Percentiles rank a stretch among this genome's conserved stretches.
These are phyloP conservation scores for Ascobolus immersus DNA, from an alignment of 495 filamentous ascomycete species.

Conservation along the genomic window DNA sequence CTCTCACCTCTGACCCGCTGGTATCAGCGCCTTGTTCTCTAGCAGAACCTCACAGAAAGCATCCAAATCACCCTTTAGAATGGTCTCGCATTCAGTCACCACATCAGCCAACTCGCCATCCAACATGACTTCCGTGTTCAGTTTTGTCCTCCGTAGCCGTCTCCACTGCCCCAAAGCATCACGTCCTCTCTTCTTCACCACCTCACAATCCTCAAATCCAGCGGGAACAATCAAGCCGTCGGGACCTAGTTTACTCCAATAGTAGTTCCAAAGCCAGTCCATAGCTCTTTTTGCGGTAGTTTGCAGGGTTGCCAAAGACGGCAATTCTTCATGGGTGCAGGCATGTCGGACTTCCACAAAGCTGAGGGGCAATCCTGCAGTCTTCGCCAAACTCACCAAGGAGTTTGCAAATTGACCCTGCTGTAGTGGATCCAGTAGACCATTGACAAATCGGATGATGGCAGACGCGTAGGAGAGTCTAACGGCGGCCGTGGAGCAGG, in stretches of 20 bases:
- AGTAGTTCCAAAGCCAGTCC: constrained; percentile 50
- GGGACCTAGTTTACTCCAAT: no score
- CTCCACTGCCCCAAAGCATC: no score
- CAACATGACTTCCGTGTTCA: no score
- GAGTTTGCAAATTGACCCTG: constrained; percentile 39
- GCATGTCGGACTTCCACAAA: constrained; percentile 83
- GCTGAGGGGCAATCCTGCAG: constrained; percentile 48
- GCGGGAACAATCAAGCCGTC: no score
- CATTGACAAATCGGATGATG: constrained; percentile 51
- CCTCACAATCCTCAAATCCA: no score
- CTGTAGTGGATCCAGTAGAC: constrained; percentile 52
- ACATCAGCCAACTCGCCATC: no score
- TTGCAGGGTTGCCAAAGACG: constrained; percentile 42
- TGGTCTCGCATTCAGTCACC: no score
- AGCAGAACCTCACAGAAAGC: constrained; percentile 9
- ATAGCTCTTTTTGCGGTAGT: constrained; percentile 38
- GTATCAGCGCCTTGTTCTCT: constrained; percentile 13
- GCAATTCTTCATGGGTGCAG: constrained; percentile 67
- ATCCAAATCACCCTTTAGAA: no score
- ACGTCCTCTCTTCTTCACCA: no score
- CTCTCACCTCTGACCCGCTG: constrained; percentile 12
- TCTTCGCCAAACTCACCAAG: constrained; percentile 61
- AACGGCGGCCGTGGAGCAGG: no score
- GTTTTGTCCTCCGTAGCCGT: no score
- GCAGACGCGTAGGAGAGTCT: constrained; percentile 11